Evolutionary conservation across 495 filamentous ascomycete genomes (phyloP).

Genomic region (Articulospora tetracladia): DNA sequence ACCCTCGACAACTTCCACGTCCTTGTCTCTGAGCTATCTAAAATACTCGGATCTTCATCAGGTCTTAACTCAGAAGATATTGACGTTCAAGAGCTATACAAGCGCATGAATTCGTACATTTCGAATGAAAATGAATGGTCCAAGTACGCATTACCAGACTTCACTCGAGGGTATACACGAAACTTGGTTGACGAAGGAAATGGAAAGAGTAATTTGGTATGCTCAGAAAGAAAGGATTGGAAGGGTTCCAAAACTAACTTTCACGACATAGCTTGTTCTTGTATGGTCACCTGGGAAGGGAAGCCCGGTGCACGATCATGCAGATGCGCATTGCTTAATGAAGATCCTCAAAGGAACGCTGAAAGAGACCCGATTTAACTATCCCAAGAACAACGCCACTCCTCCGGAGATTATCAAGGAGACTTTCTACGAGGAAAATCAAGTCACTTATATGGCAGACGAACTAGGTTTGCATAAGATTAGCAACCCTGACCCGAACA

Average conservation of each 20-base stretch:
- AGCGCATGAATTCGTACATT: slow-evolving; percentile 66
- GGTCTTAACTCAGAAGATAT: slow-evolving; percentile 78
- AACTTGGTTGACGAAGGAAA: slow-evolving; percentile 91
- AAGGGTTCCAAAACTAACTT: no score
- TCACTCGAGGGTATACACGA: slow-evolving; percentile 67
- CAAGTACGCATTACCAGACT: slow-evolving; percentile 63
- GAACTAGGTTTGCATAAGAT: slow-evolving; percentile 82
- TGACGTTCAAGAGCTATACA: slow-evolving; percentile 61
- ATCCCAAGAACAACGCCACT: slow-evolving; percentile 44
- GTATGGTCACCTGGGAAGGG: slow-evolving; percentile 90
- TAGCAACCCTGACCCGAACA: slow-evolving; percentile 62
- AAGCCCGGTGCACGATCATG: slow-evolving; percentile 83
- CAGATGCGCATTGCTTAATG: slow-evolving; percentile 72
- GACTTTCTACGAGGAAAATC: slow-evolving; percentile 10
- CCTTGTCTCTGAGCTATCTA: slow-evolving; percentile 64
- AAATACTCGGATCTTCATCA: slow-evolving; percentile 68
- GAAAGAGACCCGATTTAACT: slow-evolving; percentile 75
- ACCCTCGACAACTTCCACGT: slow-evolving; percentile 53
- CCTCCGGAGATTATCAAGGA: slow-evolving; percentile 16
- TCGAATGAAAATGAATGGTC: slow-evolving; percentile 68
- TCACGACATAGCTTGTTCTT: slow-evolving; percentile 62
- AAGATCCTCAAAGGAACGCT: slow-evolving; percentile 72
- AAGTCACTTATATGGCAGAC: slow-evolving; percentile 85
- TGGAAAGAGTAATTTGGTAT: slow-evolving; percentile 84
- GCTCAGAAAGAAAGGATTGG: no score